Percentiles rank a stretch among this genome's conserved stretches.
Evolutionary conservation across 495 filamentous ascomycete species (phyloP).

Genomic region (Neurospora intermedia): DNA sequence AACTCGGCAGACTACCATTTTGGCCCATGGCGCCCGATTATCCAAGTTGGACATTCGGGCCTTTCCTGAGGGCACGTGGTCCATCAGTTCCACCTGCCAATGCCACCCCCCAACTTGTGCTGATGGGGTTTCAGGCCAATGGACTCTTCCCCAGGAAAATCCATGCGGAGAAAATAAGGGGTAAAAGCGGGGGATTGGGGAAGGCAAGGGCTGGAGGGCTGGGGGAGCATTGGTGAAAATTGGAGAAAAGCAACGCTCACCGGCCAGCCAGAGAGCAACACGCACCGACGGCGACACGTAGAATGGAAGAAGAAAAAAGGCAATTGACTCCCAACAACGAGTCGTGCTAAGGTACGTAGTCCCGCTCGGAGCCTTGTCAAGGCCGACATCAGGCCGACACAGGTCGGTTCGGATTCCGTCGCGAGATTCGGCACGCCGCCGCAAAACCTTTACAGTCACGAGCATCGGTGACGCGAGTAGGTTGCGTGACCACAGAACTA

Average conservation of each 20-base stretch:
- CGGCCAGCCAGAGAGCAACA: not conserved
- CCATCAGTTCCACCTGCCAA: not conserved
- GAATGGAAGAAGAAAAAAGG: not conserved
- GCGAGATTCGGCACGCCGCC: not conserved
- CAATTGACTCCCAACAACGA: not conserved
- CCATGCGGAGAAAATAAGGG: not conserved
- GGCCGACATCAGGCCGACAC: not conserved
- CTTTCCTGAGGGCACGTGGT: not conserved
- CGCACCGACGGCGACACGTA: not conserved
- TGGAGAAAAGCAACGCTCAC: not conserved
- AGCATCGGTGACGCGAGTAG: not conserved
- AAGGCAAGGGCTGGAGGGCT: not conserved
- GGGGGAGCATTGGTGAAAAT: not conserved
- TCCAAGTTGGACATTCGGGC: not conserved
- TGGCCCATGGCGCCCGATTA: too few relatives aligned
- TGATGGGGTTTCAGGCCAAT: not conserved
- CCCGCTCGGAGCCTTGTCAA: not conserved
- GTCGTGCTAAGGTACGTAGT: too few relatives aligned
- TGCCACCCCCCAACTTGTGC: not conserved
- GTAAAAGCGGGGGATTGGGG: not conserved
- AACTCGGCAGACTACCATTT: too few relatives aligned
- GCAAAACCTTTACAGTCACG: not conserved
- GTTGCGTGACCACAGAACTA: not conserved
- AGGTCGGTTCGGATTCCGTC: not conserved
- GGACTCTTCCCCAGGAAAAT: not conserved